These are phyloP conservation scores for Zygotorulaspora chibaensis DNA, from an alignment of 805 yeast species.

Conservation along the genomic window DNA sequence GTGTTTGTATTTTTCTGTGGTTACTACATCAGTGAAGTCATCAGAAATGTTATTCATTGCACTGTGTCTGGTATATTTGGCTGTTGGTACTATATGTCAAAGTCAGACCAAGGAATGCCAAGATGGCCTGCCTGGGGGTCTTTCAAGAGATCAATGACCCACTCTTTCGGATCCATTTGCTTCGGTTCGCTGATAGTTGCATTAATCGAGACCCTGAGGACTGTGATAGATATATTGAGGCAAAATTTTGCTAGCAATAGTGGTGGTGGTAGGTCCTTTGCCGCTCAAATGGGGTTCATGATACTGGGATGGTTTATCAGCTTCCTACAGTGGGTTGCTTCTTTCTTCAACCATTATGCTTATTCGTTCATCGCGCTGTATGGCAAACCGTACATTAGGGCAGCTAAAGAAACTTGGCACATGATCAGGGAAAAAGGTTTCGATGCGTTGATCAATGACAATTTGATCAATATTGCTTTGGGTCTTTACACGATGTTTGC, in stretches of 20 bases:
- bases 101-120: constrained; percentile 75
- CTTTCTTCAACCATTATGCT: constrained; percentile 87
- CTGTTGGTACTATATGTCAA: constrained; percentile 81
- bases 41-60: constrained; percentile 74
- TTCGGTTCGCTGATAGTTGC: constrained; percentile 77
- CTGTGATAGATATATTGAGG: constrained; percentile 48
- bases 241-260: constrained; percentile 39
- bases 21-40: constrained; percentile 75
- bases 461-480: constrained; percentile 72
- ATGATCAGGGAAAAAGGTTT: constrained; percentile 74
- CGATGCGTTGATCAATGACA: constrained; percentile 81
- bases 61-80: constrained; percentile 83
- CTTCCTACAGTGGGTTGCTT: constrained; percentile 70
- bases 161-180: constrained; percentile 86
- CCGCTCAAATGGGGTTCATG: constrained; percentile 50
- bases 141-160: constrained; percentile 72
- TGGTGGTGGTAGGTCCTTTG: constrained; percentile 47
- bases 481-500: constrained; percentile 71
- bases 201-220: constrained; percentile 61
- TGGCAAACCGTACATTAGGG: constrained; percentile 68
- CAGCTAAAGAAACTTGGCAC: constrained; percentile 81
- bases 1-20: constrained; percentile 80
- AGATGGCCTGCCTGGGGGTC: constrained; percentile 76
- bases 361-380: constrained; percentile 82
- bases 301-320: constrained; percentile 57